These are phyloP conservation scores for Yamadazyma sp. DNA, from an alignment of 1,139 yeast species.

Conservation along the genomic window DNA sequence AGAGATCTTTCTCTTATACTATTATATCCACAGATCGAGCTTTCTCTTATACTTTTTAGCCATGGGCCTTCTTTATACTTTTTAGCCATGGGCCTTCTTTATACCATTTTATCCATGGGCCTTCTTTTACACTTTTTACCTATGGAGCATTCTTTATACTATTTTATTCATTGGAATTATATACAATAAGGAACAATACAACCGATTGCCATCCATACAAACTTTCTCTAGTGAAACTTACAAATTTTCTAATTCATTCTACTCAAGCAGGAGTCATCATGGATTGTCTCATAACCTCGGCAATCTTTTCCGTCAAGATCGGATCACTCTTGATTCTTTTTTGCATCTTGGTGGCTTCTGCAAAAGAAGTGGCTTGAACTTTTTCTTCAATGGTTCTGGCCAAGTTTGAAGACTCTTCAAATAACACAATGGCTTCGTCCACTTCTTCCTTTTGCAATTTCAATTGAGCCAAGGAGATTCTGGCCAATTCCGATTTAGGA, in stretches of 20 bases:
- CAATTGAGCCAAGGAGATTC: constrained; percentile 87
- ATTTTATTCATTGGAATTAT: not conserved
- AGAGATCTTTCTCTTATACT: too few species aligned
- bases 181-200: not conserved
- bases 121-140: too few species aligned
- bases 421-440: constrained; percentile 77
- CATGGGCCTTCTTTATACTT: too few species aligned
- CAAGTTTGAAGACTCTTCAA: constrained; percentile 78
- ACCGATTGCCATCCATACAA: not conserved
- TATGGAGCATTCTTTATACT: too few species aligned
- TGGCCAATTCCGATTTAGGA: constrained; percentile 85
- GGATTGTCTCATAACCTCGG: constrained; percentile 42
- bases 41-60: too few species aligned
- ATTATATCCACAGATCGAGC: too few species aligned
- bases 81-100: too few species aligned
- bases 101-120: too few species aligned
- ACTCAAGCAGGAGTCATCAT: constrained; percentile 9
- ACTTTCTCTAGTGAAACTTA: not conserved
- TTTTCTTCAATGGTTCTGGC: constrained; percentile 87
- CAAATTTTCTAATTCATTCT: not conserved
- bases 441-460: constrained; percentile 80
- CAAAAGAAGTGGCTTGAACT: constrained; percentile 86
- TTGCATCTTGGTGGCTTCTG: constrained; percentile 89
- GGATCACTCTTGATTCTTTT: constrained; percentile 69
- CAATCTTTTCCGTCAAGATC: constrained; percentile 46